These are phyloP conservation scores for Verticillium nubilum DNA, from an alignment of 2,329 filamentous ascomycete genomes.

Conservation along the genomic window DNA sequence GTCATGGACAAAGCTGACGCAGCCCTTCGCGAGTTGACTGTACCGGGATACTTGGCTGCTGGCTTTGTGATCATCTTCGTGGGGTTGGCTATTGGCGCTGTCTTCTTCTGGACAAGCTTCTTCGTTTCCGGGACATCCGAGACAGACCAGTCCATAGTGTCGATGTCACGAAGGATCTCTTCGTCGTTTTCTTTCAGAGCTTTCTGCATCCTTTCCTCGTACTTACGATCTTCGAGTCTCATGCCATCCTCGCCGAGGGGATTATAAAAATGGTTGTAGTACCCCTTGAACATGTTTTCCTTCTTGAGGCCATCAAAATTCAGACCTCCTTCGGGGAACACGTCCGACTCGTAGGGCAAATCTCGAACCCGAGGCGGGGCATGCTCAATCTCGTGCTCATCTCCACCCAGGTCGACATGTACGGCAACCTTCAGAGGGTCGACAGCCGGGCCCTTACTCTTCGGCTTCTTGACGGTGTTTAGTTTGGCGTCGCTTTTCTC, in stretches of 20 bases:
- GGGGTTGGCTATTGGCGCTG: slow-evolving; percentile 13
- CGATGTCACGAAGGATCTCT: slow-evolving; percentile 61
- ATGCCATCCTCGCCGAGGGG: slow-evolving; percentile 64
- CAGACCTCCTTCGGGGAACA: slow-evolving; percentile 53
- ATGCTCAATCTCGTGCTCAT: slow-evolving; percentile 80
- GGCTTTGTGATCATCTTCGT: background rate
- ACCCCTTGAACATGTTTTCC: slow-evolving; percentile 56
- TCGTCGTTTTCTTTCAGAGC: slow-evolving; percentile 56
- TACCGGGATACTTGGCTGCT: slow-evolving; percentile 14
- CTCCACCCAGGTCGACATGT: slow-evolving; percentile 45
- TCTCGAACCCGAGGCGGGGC: slow-evolving; percentile 69
- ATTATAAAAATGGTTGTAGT: slow-evolving; percentile 54
- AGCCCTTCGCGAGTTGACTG: slow-evolving; percentile 42
- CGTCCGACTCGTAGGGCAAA: slow-evolving; percentile 64
- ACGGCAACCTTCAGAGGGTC: slow-evolving; percentile 57
- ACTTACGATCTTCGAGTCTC: slow-evolving; percentile 55
- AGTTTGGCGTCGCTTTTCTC: slow-evolving; percentile 60
- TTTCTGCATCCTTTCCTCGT: slow-evolving; percentile 46
- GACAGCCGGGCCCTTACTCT: slow-evolving; percentile 46
- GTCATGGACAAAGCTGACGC: slow-evolving; percentile 45
- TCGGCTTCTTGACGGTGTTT: slow-evolving; percentile 53
- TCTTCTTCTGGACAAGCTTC: slow-evolving; percentile 25
- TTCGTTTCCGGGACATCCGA: slow-evolving; percentile 47
- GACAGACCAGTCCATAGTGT: slow-evolving; percentile 56
- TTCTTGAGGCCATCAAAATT: slow-evolving; percentile 53